A percentile compares a stretch with the other conserved stretches of the same genome.
These are phyloP conservation scores for Pyrrhoderma noxium DNA, from an alignment of 1,284 basidiomycete genomes.

Conservation along the genomic window DNA sequence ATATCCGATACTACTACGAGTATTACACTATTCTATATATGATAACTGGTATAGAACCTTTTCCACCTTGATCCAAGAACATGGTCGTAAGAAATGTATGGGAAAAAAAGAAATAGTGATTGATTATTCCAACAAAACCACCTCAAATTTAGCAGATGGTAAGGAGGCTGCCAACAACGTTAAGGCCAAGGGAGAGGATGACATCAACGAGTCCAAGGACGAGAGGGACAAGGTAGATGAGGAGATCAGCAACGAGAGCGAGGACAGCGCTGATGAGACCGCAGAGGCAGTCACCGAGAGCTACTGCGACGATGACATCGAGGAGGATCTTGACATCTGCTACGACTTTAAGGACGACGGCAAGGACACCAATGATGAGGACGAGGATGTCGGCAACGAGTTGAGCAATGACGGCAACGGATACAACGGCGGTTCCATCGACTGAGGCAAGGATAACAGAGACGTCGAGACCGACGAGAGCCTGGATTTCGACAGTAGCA, in stretches of 20 bases:
- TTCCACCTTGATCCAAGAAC: too few relatives aligned
- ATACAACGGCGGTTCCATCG: constrained; percentile 10
- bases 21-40: too few relatives aligned
- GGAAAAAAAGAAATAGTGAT: too few relatives aligned
- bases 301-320: constrained; percentile 8
- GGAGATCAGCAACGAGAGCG: constrained; percentile 12
- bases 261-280: constrained; percentile 8
- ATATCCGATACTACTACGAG: too few relatives aligned
- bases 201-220: constrained; percentile 7
- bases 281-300: constrained; percentile 16
- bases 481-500: constrained; percentile 15
- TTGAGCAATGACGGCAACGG: constrained; percentile 11
- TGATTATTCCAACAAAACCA: too few relatives aligned
- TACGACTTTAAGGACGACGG: constrained; percentile 10
- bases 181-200: constrained; percentile 9
- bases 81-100: too few relatives aligned
- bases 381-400: constrained; percentile 15
- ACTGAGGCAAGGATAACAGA: constrained; percentile 12
- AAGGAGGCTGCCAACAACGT: constrained; percentile 8
- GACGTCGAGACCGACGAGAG: constrained; percentile 14
- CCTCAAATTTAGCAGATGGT: constrained; percentile 13
- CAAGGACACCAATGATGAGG: constrained; percentile 14
- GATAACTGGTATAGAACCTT: too few relatives aligned
- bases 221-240: constrained; percentile 12
- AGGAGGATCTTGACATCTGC: constrained; percentile 11